Evolutionary conservation across 2,329 filamentous ascomycete species (phyloP).

Genomic region (Curvularia eragrostidis): DNA sequence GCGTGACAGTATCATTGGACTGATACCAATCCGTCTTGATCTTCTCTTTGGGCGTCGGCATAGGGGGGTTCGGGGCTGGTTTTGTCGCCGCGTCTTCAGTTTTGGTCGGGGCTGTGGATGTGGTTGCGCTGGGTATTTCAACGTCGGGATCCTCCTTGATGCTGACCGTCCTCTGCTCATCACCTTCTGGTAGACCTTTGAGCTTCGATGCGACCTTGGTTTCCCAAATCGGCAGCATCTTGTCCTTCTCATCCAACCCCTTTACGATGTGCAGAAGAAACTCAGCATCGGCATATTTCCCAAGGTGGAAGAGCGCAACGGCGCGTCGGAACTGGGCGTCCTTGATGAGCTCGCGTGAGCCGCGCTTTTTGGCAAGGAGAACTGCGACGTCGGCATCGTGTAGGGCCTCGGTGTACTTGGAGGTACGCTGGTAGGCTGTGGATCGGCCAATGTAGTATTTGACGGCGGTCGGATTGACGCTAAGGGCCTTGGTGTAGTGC

Average conservation of each 20-base stretch:
- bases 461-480: constrained; percentile 69
- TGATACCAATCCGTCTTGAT: constrained; percentile 75
- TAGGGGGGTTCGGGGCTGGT: constrained; percentile 36
- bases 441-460: constrained; percentile 83
- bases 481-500: constrained; percentile 70
- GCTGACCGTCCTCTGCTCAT: constrained; percentile 52
- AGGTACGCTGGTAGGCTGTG: constrained; percentile 73
- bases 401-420: constrained; percentile 57
- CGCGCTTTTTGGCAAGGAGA: constrained; percentile 73
- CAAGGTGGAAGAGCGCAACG: constrained; percentile 73
- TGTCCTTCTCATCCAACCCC: constrained; percentile 60
- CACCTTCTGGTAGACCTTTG: constrained; percentile 56
- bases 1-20: constrained; percentile 64
- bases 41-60: constrained; percentile 60
- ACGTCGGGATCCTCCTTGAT: constrained; percentile 61
- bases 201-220: constrained; percentile 62
- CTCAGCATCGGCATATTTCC: constrained; percentile 75
- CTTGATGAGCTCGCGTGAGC: constrained; percentile 75
- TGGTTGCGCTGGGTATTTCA: constrained; percentile 52
- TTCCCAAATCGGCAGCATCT: constrained; percentile 64
- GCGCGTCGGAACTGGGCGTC: constrained; percentile 83
- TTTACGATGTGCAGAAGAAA: constrained; percentile 69
- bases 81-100: constrained; percentile 16
- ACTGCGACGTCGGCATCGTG: constrained; percentile 59
- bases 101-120: constrained; percentile 18